Evolutionary conservation across 1,284 basidiomycete species (phyloP).

Genomic region (Malassezia equina): DNA sequence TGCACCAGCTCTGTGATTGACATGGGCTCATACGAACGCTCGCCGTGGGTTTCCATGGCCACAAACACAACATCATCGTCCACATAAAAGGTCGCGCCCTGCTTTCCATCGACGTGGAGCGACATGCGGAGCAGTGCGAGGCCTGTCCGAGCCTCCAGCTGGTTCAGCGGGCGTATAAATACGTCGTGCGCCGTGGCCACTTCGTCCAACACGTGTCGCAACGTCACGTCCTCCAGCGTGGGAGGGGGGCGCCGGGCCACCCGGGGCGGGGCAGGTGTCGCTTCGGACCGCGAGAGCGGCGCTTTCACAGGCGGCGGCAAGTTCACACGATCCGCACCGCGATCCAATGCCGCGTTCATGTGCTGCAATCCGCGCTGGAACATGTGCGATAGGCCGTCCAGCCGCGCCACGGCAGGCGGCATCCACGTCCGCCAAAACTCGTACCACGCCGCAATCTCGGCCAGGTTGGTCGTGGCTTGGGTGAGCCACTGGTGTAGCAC

Average conservation of each 20-base stretch:
- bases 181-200: constrained; percentile 71
- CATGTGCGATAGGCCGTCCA: constrained; percentile 62
- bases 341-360: constrained; percentile 80
- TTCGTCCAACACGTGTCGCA: constrained; percentile 81
- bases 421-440: constrained; percentile 75
- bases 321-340: constrained; percentile 42
- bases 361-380: constrained; percentile 75
- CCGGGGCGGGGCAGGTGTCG: background rate
- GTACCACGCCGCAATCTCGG: constrained; percentile 82
- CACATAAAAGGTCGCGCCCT: constrained; percentile 72
- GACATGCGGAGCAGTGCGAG: constrained; percentile 75
- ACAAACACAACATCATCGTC: constrained; percentile 59
- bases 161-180: constrained; percentile 73
- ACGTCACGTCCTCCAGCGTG: constrained; percentile 54
- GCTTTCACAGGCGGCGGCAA: constrained; percentile 56
- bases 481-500: constrained; percentile 83
- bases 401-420: constrained; percentile 50
- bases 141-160: constrained; percentile 67
- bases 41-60: background rate
- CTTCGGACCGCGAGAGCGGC: constrained; percentile 2
- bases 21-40: constrained; percentile 6
- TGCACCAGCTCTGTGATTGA: constrained; percentile 6
- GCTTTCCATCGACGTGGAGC: constrained; percentile 64
- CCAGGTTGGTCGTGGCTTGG: constrained; percentile 68
- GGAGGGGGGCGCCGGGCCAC: background rate